phyloP scores from a whole-genome alignment of 495 filamentous ascomycete genomes.

The Aspergillus heteromorphus region DNA sequence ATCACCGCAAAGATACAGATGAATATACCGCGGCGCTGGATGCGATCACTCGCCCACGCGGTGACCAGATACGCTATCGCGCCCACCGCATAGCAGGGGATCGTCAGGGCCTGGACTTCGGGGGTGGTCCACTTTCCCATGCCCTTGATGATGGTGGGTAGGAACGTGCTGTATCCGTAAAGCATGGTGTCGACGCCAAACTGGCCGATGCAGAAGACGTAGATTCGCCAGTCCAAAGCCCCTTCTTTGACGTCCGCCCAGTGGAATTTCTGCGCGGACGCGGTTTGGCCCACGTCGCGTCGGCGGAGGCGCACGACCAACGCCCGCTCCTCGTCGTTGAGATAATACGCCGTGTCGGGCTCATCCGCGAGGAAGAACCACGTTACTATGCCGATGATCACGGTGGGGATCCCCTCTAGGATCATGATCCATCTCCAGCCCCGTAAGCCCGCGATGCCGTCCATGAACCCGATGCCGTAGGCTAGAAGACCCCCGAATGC shows the following conservation, averaged over 20 bases:
- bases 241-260: slow-evolving; percentile 47
- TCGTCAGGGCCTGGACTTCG: slow-evolving; percentile 68
- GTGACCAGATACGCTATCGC: slow-evolving; percentile 59
- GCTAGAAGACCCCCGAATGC: slow-evolving; percentile 72
- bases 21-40: slow-evolving; percentile 58
- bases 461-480: slow-evolving; percentile 68
- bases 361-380: slow-evolving; percentile 64
- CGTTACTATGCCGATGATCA: slow-evolving; percentile 54
- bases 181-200: slow-evolving; percentile 70
- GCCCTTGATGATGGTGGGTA: slow-evolving; percentile 71
- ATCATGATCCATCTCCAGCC: slow-evolving; percentile 58
- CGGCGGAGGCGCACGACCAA: slow-evolving; percentile 39
- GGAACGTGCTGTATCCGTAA: slow-evolving; percentile 71
- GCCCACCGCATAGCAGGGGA: slow-evolving; percentile 69
- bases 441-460: slow-evolving; percentile 54
- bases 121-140: slow-evolving; percentile 58
- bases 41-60: slow-evolving; percentile 56
- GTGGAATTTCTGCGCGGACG: slow-evolving; percentile 55
- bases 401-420: slow-evolving; percentile 66
- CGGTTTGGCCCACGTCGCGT: slow-evolving; percentile 54
- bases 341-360: slow-evolving; percentile 56
- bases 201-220: slow-evolving; percentile 57
- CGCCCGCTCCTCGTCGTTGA: slow-evolving; percentile 54
- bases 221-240: slow-evolving; percentile 62
- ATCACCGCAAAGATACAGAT: slow-evolving; percentile 51